Evolutionary conservation across 306 rosid species (phyloP), one percentile per base, ranked within the genome.

Genomic region (Glycine tomentella): DNA sequence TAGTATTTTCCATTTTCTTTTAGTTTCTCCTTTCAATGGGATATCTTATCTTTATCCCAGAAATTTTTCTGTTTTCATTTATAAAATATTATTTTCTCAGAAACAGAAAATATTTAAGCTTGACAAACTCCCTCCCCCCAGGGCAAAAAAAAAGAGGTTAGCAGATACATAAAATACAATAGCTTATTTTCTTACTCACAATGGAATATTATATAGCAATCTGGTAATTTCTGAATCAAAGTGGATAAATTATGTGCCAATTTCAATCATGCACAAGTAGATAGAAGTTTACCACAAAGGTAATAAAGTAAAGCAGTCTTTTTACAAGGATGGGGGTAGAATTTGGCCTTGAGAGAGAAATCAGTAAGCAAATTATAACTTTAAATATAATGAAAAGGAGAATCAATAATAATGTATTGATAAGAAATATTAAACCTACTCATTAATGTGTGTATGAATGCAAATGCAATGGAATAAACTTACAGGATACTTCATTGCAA

Each of bases 401-500:
- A 38, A 77, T 56, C 31, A 40, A 55, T 12, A 53, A 49, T 63
- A 17, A 67, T 4, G 45, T 66, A 13, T 40, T 67, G 6, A 51
- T 15, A 50, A 51, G 66, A 65, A 52, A 67, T 53, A 56, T 44
- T 58, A 31, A 69, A 59, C 25, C 13, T 51, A 51, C 67, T 49
- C 46, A 11, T 52, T n/a, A 64, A 14, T 16, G 58, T 20, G 57
- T 12, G 52, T 49, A 72, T 20, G 4, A 56, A 73, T 71, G 77
- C 14, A 78, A 62, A 36, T 79, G 70, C 65, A 80, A 48, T 33
- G 50, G 78, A 73, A 89, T 55, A 82, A 80, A 87, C 95, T 69
- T 84, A 95, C 99, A 53, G 95, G 98, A 88, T 90, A 95, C 40
- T 84, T 87, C 80, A 62, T 87, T 14, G 96, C 96, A 79, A 93